These are phyloP conservation scores for Selaginella tamariscina DNA, from an alignment of 75 land plant species.

Conservation along the genomic window DNA sequence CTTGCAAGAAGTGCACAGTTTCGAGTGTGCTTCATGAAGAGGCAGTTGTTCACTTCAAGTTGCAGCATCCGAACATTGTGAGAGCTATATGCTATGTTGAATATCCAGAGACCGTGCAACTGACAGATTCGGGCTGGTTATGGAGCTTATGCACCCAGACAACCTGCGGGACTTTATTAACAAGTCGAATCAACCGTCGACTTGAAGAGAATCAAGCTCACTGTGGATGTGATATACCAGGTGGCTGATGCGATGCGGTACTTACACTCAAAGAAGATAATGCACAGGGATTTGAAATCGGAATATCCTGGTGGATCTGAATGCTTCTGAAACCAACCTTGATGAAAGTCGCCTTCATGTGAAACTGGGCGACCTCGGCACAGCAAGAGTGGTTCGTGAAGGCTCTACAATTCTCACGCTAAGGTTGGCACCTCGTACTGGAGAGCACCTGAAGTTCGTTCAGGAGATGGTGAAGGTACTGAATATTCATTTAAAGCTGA, in stretches of 20 bases:
- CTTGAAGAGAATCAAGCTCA: neutral
- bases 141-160: neutral
- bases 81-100: neutral
- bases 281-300: neutral
- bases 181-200: neutral
- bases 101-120: too few relatives aligned
- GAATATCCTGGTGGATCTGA: neutral
- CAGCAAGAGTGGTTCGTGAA: too few relatives aligned
- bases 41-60: neutral
- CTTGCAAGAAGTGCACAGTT: neutral
- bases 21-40: neutral
- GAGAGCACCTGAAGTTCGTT: constrained; percentile 17
- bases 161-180: neutral
- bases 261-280: neutral
- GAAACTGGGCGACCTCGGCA: neutral
- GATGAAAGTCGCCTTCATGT: neutral
- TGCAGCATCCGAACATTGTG: neutral
- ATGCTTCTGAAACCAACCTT: neutral
- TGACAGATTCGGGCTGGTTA: neutral
- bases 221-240: neutral
- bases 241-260: neutral
- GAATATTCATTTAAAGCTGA: neutral
- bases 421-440: constrained; percentile 12
- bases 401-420: too few relatives aligned
- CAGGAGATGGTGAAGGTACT: neutral